Conservation (phyloP, 768 basidiomycete genomes). For the Macrolepiota fuliginosa region DNA sequence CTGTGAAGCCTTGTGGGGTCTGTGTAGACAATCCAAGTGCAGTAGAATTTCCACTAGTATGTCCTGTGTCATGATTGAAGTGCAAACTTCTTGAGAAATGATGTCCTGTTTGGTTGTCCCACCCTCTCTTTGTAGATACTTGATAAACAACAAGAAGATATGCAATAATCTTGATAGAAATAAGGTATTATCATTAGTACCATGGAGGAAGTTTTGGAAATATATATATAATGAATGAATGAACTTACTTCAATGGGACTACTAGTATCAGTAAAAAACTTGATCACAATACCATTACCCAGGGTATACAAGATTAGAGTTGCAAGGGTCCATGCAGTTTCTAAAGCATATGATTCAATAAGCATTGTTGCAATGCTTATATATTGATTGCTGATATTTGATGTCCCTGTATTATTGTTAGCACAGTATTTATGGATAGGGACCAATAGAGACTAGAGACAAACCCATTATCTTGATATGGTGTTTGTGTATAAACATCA, state of each 20-base stretch:
- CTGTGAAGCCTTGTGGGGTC: too few species aligned
- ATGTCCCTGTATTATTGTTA: background rate
- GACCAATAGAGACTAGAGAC: background rate
- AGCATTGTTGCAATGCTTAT: background rate
- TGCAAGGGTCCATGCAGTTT: background rate
- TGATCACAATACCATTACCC: background rate
- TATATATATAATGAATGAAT: too few species aligned
- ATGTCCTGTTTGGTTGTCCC: too few species aligned
- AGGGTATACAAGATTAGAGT: background rate
- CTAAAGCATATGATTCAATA: too few species aligned
- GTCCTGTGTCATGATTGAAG: too few species aligned
- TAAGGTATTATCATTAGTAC: background rate
- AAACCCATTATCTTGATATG: background rate
- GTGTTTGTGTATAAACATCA: background rate
- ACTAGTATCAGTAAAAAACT: background rate
- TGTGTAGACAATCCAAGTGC: too few species aligned
- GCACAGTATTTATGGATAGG: background rate
- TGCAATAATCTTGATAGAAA: background rate
- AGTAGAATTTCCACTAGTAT: too few species aligned
- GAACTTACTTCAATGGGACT: background rate
- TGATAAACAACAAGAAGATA: too few species aligned
- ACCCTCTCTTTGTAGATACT: too few species aligned
- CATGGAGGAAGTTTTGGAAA: background rate
- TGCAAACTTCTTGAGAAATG: too few species aligned
- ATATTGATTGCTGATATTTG: background rate